Percentiles rank a stretch among this genome's conserved stretches.
phyloP scores from a whole-genome alignment of 2,329 filamentous ascomycete species.

The Pseudogymnoascus sp. region DNA sequence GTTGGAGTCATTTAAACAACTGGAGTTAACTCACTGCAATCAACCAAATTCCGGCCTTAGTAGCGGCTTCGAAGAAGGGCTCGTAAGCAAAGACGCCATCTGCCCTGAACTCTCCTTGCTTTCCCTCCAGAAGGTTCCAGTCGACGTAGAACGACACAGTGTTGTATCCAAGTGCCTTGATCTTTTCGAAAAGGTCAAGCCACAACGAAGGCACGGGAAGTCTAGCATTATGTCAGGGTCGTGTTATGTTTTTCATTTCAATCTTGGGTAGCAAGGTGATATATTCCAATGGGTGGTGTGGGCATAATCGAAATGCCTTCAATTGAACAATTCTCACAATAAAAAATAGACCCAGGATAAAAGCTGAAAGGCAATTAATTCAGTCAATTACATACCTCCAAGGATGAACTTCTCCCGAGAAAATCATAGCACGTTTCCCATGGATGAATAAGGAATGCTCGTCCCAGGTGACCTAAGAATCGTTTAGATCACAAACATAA shows the following conservation, averaged over 20 bases:
- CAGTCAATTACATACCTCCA: slow-evolving; percentile 36
- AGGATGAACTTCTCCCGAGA: slow-evolving; percentile 68
- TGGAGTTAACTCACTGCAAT: slow-evolving; percentile 42
- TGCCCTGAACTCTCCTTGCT: slow-evolving; percentile 58
- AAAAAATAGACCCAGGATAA: not conserved
- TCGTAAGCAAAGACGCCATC: slow-evolving; percentile 67
- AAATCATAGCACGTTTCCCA: slow-evolving; percentile 65
- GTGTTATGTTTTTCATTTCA: not conserved
- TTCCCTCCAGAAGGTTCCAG: slow-evolving; percentile 71
- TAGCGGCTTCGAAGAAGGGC: slow-evolving; percentile 69
- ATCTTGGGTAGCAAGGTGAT: not conserved
- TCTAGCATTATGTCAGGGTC: slow-evolving; percentile 23
- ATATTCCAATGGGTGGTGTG: not conserved
- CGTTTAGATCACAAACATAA: not conserved
- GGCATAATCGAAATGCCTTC: not conserved
- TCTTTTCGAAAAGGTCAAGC: slow-evolving; percentile 73
- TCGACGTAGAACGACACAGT: slow-evolving; percentile 72
- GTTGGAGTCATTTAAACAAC: slow-evolving; percentile 2
- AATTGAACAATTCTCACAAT: not conserved
- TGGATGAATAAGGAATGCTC: slow-evolving; percentile 63
- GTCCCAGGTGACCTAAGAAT: slow-evolving; percentile 57
- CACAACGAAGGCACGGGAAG: slow-evolving; percentile 56
- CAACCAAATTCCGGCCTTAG: slow-evolving; percentile 66
- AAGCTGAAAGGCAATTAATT: not conserved
- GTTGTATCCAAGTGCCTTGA: slow-evolving; percentile 74